phyloP scores from a whole-genome alignment of 2,329 filamentous ascomycete genomes.

The Monilinia laxa region DNA sequence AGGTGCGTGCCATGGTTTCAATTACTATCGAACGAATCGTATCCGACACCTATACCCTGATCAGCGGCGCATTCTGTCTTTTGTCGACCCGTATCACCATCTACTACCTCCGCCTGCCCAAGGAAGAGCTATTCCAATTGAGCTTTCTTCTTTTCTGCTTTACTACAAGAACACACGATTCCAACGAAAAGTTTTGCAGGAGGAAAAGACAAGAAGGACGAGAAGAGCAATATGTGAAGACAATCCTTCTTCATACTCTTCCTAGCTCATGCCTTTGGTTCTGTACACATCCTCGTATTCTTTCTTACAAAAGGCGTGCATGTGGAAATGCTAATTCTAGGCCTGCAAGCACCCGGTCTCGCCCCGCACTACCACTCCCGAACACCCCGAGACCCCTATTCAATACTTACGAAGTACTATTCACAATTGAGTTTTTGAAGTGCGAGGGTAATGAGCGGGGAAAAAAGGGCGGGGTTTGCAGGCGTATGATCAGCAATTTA shows the following conservation, averaged over 20 bases:
- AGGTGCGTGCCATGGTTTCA: neutral
- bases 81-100: neutral
- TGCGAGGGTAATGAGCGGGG: too few species aligned
- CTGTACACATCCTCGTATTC: neutral
- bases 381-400: too few species aligned
- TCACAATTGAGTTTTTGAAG: too few species aligned
- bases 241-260: neutral
- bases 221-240: neutral
- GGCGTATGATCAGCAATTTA: too few species aligned
- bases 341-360: too few species aligned
- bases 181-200: neutral
- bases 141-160: neutral
- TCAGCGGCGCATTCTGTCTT: too few species aligned
- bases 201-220: neutral
- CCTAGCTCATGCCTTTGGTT: neutral
- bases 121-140: neutral
- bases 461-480: neutral
- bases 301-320: too few species aligned
- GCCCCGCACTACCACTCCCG: too few species aligned
- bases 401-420: too few species aligned
- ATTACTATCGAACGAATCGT: neutral
- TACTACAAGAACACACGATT: neutral
- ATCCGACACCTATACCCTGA: neutral
- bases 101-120: neutral
- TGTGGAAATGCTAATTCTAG: neutral